Conservation (phyloP, 129 eudicot genomes). For the Mikania micrantha region DNA sequence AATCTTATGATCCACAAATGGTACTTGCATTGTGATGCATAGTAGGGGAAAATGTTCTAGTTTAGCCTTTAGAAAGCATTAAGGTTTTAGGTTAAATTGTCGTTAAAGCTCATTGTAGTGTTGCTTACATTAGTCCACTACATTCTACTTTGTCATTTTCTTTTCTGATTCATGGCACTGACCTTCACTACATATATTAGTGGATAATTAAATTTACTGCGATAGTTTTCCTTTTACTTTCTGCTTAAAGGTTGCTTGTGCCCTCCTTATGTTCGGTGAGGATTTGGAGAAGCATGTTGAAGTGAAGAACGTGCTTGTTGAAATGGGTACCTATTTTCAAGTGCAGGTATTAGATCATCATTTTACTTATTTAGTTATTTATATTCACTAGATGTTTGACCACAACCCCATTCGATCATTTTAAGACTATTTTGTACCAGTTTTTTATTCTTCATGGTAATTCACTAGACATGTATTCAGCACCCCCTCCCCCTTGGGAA, state of each 20-base stretch:
- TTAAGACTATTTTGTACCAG: background rate
- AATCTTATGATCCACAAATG: background rate
- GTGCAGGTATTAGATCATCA: conserved; percentile 51
- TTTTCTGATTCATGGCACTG: conserved; percentile 9
- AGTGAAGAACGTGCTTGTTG: conserved; percentile 66
- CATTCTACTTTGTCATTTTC: background rate
- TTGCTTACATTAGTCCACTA: background rate
- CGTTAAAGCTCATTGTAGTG: background rate
- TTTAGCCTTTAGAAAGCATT: background rate
- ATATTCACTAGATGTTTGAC: background rate
- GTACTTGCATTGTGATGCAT: background rate
- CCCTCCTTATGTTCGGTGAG: conserved; percentile 71
- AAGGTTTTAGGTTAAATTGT: background rate
- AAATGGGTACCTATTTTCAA: conserved; percentile 90
- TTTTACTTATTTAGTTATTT: background rate
- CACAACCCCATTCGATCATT: background rate
- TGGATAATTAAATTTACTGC: background rate
- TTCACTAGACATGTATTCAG: background rate
- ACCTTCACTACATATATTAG: background rate
- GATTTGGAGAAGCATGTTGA: conserved; percentile 61
- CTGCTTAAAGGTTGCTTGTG: conserved; percentile 68
- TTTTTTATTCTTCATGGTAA: background rate
- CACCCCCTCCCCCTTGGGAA: background rate
- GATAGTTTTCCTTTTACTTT: background rate
- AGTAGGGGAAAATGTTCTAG: background rate